Evolutionary conservation across 345 rosid genomes (phyloP).

Genomic region (Cardiospermum halicacabum): DNA sequence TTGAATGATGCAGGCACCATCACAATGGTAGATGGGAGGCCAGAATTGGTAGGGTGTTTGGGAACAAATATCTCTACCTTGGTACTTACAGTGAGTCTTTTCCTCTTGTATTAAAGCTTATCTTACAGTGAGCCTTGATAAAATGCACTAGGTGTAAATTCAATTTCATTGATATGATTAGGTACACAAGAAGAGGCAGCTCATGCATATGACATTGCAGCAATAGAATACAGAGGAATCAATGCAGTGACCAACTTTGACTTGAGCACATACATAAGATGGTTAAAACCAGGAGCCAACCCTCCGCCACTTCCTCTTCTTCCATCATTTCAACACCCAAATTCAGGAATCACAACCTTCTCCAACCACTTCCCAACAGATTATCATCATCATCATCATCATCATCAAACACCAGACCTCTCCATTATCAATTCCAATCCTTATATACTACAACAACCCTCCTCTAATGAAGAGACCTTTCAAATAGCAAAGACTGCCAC

Average conservation of each 20-base stretch:
- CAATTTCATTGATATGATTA: conserved; percentile 7
- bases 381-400: too few species aligned
- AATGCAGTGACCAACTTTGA: conserved; percentile 56
- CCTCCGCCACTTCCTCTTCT: background rate
- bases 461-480: conserved; percentile 7
- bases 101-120: background rate
- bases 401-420: conserved; percentile 5
- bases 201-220: conserved; percentile 48
- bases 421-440: conserved; percentile 20
- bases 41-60: conserved; percentile 71
- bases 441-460: background rate
- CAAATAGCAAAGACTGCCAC: conserved; percentile 6
- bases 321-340: conserved; percentile 14
- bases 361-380: conserved; percentile 11
- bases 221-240: conserved; percentile 49
- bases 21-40: conserved; percentile 89
- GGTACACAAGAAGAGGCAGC: conserved; percentile 58
- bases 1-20: conserved; percentile 44
- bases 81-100: conserved; percentile 50
- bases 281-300: conserved; percentile 34
- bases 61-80: conserved; percentile 69
- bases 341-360: conserved; percentile 11
- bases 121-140: too few species aligned
- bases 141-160: background rate
- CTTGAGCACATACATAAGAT: conserved; percentile 40